Conservation (phyloP, 2,329 filamentous ascomycete genomes). For the Penicillium crustosum region DNA sequence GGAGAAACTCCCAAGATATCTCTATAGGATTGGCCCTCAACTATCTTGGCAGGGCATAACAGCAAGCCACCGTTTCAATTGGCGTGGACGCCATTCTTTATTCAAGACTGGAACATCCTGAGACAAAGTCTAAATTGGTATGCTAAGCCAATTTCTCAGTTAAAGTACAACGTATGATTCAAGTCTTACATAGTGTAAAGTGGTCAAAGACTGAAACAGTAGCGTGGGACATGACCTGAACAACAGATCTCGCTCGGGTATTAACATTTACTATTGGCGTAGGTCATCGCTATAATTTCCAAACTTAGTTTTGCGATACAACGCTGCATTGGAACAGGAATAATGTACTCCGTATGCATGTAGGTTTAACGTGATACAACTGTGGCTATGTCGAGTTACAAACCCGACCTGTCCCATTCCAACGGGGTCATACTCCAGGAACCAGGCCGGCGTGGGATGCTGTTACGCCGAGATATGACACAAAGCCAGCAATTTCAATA, state of each 20-base stretch:
- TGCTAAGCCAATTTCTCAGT: not conserved
- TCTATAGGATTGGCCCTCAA: not conserved
- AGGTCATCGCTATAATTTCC: not conserved
- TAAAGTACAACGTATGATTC: not conserved
- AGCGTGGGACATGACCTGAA: constrained; percentile 7
- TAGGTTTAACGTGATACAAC: constrained; percentile 1
- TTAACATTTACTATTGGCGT: not conserved
- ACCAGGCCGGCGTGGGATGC: not conserved
- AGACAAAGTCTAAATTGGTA: not conserved
- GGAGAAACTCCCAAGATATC: not conserved
- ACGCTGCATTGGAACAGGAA: constrained; percentile 14
- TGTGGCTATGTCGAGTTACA: not conserved
- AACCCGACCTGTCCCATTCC: not conserved
- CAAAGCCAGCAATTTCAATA: not conserved
- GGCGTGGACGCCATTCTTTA: not conserved
- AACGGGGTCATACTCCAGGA: constrained; percentile 2
- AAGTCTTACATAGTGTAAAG: not conserved
- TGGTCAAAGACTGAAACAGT: constrained; percentile 5
- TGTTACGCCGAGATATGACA: constrained; percentile 1
- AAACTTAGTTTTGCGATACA: not conserved
- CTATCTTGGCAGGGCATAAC: constrained; percentile 1
- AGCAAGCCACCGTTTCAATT: not conserved
- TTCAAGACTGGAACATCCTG: constrained; percentile 3
- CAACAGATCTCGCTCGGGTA: not conserved
- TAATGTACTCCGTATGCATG: not conserved